phyloP scores from a whole-genome alignment of 129 eudicot species.

The Helianthus tuberosus region DNA sequence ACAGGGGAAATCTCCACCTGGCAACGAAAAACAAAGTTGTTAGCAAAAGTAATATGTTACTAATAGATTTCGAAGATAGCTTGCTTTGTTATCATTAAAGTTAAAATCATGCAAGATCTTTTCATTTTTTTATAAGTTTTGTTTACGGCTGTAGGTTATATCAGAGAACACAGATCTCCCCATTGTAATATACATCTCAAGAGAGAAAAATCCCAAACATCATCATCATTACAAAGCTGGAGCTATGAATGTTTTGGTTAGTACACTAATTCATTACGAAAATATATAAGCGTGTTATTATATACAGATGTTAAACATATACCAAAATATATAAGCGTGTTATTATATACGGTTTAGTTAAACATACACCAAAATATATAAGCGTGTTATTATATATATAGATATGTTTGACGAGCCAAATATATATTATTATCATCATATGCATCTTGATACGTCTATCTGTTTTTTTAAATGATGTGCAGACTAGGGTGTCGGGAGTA shows the following conservation, averaged over 20 bases:
- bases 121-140: neutral
- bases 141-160: slow-evolving; percentile 43
- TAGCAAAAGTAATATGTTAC: neutral
- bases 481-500: slow-evolving; percentile 72
- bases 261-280: neutral
- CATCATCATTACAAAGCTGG: slow-evolving; percentile 80
- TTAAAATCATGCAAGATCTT: neutral
- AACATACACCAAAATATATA: too few species aligned
- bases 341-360: neutral
- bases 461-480: slow-evolving; percentile 8
- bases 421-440: neutral
- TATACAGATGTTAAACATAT: neutral
- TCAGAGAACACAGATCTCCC: slow-evolving; percentile 54
- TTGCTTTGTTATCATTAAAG: neutral
- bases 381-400: too few species aligned
- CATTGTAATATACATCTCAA: slow-evolving; percentile 59
- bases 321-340: neutral
- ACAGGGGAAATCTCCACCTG: neutral
- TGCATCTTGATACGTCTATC: neutral
- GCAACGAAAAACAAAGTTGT: neutral
- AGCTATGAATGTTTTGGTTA: slow-evolving; percentile 72
- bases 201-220: slow-evolving; percentile 66
- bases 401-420: neutral
- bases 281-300: too few species aligned
- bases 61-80: too few species aligned